Conservation (phyloP, 1,284 basidiomycete species). For the Ganoderma multipileum region DNA sequence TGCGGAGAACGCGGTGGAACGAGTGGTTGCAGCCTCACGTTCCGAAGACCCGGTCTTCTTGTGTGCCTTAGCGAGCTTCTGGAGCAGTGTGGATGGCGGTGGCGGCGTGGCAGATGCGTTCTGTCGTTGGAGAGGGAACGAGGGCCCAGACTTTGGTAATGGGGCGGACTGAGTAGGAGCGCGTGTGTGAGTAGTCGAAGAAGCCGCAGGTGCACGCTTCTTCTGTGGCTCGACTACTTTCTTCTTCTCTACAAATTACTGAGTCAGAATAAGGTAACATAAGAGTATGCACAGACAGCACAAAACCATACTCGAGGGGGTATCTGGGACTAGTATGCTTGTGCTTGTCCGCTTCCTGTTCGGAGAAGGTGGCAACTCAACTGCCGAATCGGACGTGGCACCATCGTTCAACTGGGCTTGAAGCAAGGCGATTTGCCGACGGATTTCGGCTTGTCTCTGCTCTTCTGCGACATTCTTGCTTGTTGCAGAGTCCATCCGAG, state of each 20-base stretch:
- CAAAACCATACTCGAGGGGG: constrained; percentile 69
- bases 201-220: background rate
- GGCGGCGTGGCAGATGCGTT: constrained; percentile 28
- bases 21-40: constrained; percentile 32
- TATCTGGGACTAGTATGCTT: constrained; percentile 62
- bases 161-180: background rate
- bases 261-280: background rate
- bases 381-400: constrained; percentile 17
- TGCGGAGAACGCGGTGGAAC: constrained; percentile 55
- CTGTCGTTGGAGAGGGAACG: constrained; percentile 7
- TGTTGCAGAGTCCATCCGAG: constrained; percentile 23
- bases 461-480: constrained; percentile 20
- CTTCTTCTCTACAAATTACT: constrained; percentile 50
- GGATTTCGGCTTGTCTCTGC: constrained; percentile 45
- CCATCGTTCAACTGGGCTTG: constrained; percentile 50
- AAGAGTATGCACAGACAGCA: no score
- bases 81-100: constrained; percentile 55
- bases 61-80: constrained; percentile 51
- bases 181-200: background rate
- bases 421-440: constrained; percentile 49
- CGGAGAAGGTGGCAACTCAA: constrained; percentile 45
- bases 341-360: constrained; percentile 55
- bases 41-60: constrained; percentile 31
- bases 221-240: constrained; percentile 29
- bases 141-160: background rate